Base-by-base conservation (phyloP, 208 protist species). In the Crithidia fasciculata region DNA sequence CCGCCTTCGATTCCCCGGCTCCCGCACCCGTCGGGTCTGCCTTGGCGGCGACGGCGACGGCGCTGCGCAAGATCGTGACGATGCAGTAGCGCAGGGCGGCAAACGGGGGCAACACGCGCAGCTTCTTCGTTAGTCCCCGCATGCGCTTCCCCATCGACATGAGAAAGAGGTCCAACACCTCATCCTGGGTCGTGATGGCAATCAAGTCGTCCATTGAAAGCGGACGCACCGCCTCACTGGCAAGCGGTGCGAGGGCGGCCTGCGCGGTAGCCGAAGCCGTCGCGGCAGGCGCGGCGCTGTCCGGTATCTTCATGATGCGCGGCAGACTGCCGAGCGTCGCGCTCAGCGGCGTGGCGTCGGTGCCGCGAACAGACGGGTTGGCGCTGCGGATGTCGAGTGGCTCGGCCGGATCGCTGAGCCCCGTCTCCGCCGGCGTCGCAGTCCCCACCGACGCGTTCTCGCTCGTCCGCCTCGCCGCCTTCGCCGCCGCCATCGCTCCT, bases 161-260 rank as follows among this genome's bases (percentile, higher is more conserved):
- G 28, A 84, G 57, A 59, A 78, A 88, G 45, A 72, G 53, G 19
- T 80, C 59, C 10, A 88, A 61, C 43, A 78, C 79, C 41, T 85
- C 83, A 40, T 88, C 83, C 19, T 80, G 72, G 39, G 67, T 69
- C 10, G 76, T 78, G 44, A 88, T 81, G 69, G 39, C 54, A 44
- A 56, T 43, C 15, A 88, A 47, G 18, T 88, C 79, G 8, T 70
- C 66, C 19, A 81, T 50, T 28, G 75, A 72, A 16, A 87, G 59
- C 9, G 72, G 74, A 0, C 43, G 66, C 28, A 52, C 59, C n/a
- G 16, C 19, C 40, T 56, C 67, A 4, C 47, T 43, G 36, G 43
- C 58, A n/a, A 65, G n/a, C 37, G 10, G 45, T 5, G 4, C 16
- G 4, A 18, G 15, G 28, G 41, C 12, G 8, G 55, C 8, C 45